Evolutionary conservation across 2,329 filamentous ascomycete species (phyloP), one percentile per base, ranked within the genome.

Genomic region (Fusarium nodosum): DNA sequence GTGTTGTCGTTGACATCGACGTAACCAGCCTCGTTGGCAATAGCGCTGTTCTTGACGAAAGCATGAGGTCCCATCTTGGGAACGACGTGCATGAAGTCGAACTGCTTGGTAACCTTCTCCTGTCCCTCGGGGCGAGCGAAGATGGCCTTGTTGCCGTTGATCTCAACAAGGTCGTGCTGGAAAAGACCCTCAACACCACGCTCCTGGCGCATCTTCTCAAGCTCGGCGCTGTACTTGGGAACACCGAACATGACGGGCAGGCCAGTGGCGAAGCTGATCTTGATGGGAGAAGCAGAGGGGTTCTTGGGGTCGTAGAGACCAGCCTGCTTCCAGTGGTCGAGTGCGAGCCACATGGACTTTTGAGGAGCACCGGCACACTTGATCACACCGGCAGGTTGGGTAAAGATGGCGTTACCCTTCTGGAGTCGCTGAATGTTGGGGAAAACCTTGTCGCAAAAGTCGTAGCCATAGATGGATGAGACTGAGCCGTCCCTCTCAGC

Each of bases 361-460:
- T 89, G 87, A 13, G 87, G 87, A 4, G 86, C 87, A 44, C 87
- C 87, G 4, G 87, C 87, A 66, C 87, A 89, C 77, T 89, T 89
- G 77, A 89, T 81, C 8, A 83, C 79, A 45, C 87, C 86, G 1
- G 84, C 81, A 3, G 87, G 87, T 66, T 88, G 87, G 2, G 86
- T 88, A 79, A 89, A 89, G 68, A 89, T 82, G 38, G 87, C 87
- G 7, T 73, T 78, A 4, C 87, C 87, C 60, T 82, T 80, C 10
- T 80, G 71, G 28, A 88, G 78, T 24, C 78, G 81, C 61, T 85
- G 70, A 18, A 89, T 81, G 2, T 78, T 83, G 31, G 73, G 72
- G 72, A 83, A 86, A 7, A 84, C 83, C 79, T 88, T 88, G 77
- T 84, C 83, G 73, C 82, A 84, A 1, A 80, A 82, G 45, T 88